Percentiles rank a stretch among this genome's conserved stretches.
Evolutionary conservation across 2,329 filamentous ascomycete genomes (phyloP).

Genomic region (Colletotrichum australisinense): DNA sequence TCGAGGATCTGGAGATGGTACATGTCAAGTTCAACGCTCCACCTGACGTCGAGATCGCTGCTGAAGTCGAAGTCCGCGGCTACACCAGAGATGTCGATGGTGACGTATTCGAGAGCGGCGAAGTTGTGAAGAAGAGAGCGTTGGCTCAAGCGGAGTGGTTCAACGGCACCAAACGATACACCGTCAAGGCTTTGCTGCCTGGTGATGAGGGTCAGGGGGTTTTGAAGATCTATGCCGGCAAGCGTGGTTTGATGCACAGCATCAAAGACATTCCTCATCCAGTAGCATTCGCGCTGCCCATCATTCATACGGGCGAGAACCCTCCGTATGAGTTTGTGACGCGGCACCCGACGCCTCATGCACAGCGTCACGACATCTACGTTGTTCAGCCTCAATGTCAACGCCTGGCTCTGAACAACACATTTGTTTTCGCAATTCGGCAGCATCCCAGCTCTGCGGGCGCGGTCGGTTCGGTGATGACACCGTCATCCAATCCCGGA

Average conservation of each 20-base stretch:
- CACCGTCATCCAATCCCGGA: slow-evolving; percentile 60
- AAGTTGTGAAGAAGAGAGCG: slow-evolving; percentile 85
- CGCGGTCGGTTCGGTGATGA: slow-evolving; percentile 49
- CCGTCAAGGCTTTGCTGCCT: slow-evolving; percentile 90
- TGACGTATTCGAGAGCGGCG: slow-evolving; percentile 92
- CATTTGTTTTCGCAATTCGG: slow-evolving; percentile 95
- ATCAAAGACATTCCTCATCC: slow-evolving; percentile 96
- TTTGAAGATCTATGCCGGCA: slow-evolving; percentile 93
- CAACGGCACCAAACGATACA: slow-evolving; percentile 87
- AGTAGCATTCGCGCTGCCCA: slow-evolving; percentile 87
- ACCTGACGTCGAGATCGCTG: slow-evolving; percentile 88
- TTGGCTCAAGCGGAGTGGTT: slow-evolving; percentile 94
- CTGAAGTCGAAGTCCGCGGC: slow-evolving; percentile 88
- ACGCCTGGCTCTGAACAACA: slow-evolving; percentile 91
- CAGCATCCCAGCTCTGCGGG: slow-evolving; percentile 80
- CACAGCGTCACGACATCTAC: slow-evolving; percentile 97
- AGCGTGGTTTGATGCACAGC: slow-evolving; percentile 95
- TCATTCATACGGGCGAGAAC: slow-evolving; percentile 91
- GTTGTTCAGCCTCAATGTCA: slow-evolving; percentile 95
- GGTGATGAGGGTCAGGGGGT: slow-evolving; percentile 90
- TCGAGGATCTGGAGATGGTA: slow-evolving; percentile 93
- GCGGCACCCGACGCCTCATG: slow-evolving; percentile 94
- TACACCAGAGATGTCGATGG: slow-evolving; percentile 88
- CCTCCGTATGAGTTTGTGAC: slow-evolving; percentile 93
- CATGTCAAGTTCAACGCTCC: slow-evolving; percentile 91